Evolutionary conservation across 2,329 filamentous ascomycete genomes (phyloP).

Genomic region (Phoma sp.): DNA sequence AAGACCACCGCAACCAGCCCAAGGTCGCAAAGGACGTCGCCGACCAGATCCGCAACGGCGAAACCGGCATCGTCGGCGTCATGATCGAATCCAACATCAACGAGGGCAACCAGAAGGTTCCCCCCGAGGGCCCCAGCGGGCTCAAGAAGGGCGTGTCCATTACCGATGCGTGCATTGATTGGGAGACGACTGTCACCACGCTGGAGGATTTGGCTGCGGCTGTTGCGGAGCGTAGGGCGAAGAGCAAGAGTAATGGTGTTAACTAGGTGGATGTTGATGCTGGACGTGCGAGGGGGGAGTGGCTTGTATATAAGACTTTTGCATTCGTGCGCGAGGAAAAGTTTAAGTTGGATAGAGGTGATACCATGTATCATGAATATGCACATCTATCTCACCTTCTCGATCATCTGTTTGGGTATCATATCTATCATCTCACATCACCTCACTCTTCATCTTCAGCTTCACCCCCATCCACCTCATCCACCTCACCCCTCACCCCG

Average conservation of each 20-base stretch:
- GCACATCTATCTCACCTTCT: background rate
- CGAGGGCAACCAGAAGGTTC: slow-evolving; percentile 81
- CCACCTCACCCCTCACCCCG: no score
- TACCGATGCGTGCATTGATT: slow-evolving; percentile 94
- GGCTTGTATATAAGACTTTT: slow-evolving; percentile 22
- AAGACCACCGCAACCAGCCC: slow-evolving; percentile 97
- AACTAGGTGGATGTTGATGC: slow-evolving; percentile 24
- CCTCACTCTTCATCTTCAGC: slow-evolving; percentile 16
- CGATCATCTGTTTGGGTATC: slow-evolving; percentile 3
- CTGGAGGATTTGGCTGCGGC: slow-evolving; percentile 87
- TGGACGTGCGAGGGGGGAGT: background rate
- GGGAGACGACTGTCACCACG: slow-evolving; percentile 82
- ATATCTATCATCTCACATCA: no score
- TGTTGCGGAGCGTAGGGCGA: slow-evolving; percentile 75
- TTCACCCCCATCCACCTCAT: slow-evolving; percentile 15
- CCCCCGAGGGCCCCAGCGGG: slow-evolving; percentile 76
- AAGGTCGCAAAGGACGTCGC: slow-evolving; percentile 83
- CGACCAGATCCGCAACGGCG: slow-evolving; percentile 86
- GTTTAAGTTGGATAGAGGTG: background rate
- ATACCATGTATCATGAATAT: background rate
- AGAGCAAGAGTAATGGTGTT: slow-evolving; percentile 34
- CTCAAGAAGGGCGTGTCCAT: slow-evolving; percentile 92
- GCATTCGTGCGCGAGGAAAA: background rate
- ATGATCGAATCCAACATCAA: slow-evolving; percentile 99
- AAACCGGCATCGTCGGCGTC: slow-evolving; percentile 89